Evolutionary conservation across 495 filamentous ascomycete species (phyloP).

Genomic region (Viridothelium virens): DNA sequence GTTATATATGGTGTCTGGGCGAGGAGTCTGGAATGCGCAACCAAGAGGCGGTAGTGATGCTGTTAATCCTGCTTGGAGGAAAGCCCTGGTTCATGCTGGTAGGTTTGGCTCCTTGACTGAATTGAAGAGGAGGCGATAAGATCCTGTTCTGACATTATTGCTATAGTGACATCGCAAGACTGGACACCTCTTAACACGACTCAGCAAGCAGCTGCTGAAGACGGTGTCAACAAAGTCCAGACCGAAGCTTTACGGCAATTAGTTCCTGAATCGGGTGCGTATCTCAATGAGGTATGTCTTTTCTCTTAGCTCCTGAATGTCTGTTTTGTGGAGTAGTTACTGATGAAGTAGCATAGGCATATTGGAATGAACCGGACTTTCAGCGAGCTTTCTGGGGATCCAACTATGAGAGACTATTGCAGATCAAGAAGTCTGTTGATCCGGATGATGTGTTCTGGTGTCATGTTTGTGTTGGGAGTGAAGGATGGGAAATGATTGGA

Average conservation of each 20-base stretch:
- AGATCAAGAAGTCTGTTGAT: slow-evolving; percentile 13
- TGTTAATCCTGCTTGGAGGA: slow-evolving; percentile 3
- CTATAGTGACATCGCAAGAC: slow-evolving; percentile 1
- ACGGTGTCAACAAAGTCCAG: neutral
- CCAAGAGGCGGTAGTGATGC: slow-evolving; percentile 8
- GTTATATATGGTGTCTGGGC: slow-evolving; percentile 1
- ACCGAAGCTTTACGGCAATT: slow-evolving; percentile 8
- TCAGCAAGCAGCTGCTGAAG: neutral
- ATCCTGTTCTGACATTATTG: neutral
- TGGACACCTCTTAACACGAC: slow-evolving; percentile 4
- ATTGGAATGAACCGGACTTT: slow-evolving; percentile 12
- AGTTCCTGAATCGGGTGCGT: neutral
- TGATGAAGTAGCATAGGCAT: neutral
- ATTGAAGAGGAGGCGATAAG: neutral
- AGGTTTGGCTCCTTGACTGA: neutral
- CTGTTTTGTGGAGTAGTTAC: neutral
- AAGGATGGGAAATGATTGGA: slow-evolving; percentile 6
- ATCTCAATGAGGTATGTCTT: slow-evolving; percentile 8
- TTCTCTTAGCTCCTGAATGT: neutral
- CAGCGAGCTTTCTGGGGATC: slow-evolving; percentile 13
- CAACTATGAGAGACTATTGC: slow-evolving; percentile 2
- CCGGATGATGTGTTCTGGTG: slow-evolving; percentile 13
- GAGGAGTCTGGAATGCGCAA: neutral
- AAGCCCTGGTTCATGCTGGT: slow-evolving; percentile 1
- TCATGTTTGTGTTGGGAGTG: slow-evolving; percentile 12